Evolutionary conservation across 345 rosid species (phyloP).

Genomic region (Murraya paniculata): DNA sequence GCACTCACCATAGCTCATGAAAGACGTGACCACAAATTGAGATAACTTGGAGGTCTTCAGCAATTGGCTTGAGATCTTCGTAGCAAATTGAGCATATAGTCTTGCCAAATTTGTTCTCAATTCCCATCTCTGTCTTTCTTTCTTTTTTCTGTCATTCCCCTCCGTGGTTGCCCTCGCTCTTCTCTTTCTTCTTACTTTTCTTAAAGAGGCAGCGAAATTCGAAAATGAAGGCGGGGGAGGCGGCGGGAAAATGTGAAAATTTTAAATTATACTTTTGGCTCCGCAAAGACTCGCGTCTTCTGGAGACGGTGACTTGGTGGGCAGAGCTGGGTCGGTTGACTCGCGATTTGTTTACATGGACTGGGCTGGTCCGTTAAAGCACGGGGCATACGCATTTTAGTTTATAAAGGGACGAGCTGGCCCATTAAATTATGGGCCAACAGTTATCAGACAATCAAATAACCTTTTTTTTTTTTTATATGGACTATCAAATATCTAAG

Average conservation of each 20-base stretch:
- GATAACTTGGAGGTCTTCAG: conserved; percentile 79
- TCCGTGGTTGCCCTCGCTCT: neutral
- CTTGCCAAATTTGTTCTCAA: conserved; percentile 37
- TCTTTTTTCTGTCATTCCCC: neutral
- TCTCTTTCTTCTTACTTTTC: neutral
- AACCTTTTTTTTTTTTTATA: too few species aligned
- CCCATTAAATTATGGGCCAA: neutral
- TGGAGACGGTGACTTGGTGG: neutral
- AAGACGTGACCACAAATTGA: conserved; percentile 93
- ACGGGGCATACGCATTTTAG: too few species aligned
- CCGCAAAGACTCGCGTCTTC: neutral
- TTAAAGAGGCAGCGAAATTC: conserved; percentile 23
- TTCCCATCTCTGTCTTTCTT: conserved; percentile 23
- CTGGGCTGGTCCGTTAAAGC: neutral
- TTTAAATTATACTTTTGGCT: neutral
- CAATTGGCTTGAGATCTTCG: conserved; percentile 89
- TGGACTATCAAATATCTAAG: too few species aligned
- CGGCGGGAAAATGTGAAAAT: conserved; percentile 1
- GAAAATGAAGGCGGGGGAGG: conserved; percentile 12
- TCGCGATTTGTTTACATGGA: neutral
- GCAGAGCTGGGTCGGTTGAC: neutral
- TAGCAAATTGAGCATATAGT: conserved; percentile 86
- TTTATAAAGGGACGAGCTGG: neutral
- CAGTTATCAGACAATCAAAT: neutral
- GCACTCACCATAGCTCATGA: conserved; percentile 80